Evolutionary conservation across 768 basidiomycete genomes (phyloP).

Genomic region (Scleroderma citrinum): DNA sequence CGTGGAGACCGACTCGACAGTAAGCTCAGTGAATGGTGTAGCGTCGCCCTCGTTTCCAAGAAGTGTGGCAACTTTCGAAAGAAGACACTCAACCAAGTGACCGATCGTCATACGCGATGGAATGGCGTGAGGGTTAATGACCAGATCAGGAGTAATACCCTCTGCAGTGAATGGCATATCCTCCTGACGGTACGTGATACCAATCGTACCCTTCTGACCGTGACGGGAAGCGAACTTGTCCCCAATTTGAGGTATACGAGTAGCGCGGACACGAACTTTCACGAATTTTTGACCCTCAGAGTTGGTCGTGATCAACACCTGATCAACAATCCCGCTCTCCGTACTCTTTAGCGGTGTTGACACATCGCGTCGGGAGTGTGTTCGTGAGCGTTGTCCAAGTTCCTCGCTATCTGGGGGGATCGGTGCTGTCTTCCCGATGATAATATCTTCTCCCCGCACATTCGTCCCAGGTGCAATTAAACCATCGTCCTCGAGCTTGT

Average conservation of each 20-base stretch:
- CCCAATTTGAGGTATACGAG: slow-evolving; percentile 94
- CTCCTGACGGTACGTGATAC: slow-evolving; percentile 98
- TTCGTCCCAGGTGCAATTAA: slow-evolving; percentile 93
- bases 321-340: slow-evolving; percentile 96
- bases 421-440: slow-evolving; percentile 98
- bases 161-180: slow-evolving; percentile 99
- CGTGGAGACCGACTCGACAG: slow-evolving; percentile 95
- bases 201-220: slow-evolving; percentile 99
- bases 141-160: slow-evolving; percentile 93
- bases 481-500: slow-evolving; percentile 96
- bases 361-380: slow-evolving; percentile 91
- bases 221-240: slow-evolving; percentile 99
- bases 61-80: slow-evolving; percentile 94
- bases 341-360: slow-evolving; percentile 98
- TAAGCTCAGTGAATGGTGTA: slow-evolving; percentile 96
- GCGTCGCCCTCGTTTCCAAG: slow-evolving; percentile 98
- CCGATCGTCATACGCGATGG: slow-evolving; percentile 99
- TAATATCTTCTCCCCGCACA: slow-evolving; percentile 95
- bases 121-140: slow-evolving; percentile 99
- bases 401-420: slow-evolving; percentile 96
- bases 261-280: slow-evolving; percentile 93
- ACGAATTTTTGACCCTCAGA: slow-evolving; percentile 96
- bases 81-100: slow-evolving; percentile 95
- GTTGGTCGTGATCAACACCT: slow-evolving; percentile 95
- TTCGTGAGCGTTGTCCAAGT: slow-evolving; percentile 90